A percentile compares a stretch with the other conserved stretches of the same genome.
phyloP scores from a whole-genome alignment of 345 rosid genomes.

The Erucastrum elatum region DNA sequence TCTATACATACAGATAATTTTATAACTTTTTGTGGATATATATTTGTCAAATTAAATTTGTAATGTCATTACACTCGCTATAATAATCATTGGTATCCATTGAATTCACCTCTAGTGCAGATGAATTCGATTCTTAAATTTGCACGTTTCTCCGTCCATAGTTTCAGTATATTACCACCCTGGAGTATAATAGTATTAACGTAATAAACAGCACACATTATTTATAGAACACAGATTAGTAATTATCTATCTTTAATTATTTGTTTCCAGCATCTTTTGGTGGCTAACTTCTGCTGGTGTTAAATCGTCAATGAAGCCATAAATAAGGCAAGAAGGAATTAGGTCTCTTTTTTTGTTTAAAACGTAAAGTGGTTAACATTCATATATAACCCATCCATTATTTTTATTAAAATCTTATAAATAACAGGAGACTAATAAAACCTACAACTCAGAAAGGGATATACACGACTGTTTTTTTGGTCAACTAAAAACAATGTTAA shows the following conservation, averaged over 20 bases:
- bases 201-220: not conserved
- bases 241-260: not conserved
- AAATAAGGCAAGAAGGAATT: not conserved
- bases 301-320: constrained; percentile 3
- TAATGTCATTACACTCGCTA: not conserved
- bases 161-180: constrained; percentile 5
- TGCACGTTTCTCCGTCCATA: not conserved
- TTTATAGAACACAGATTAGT: not conserved
- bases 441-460: constrained; percentile 20
- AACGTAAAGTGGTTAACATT: not conserved
- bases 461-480: constrained; percentile 6
- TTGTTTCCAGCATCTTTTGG: not conserved
- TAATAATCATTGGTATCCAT: not conserved
- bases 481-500: constrained; percentile 18
- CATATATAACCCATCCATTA: not conserved
- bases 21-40: not conserved
- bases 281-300: not conserved
- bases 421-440: constrained; percentile 13
- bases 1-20: not conserved
- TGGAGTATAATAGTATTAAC: not conserved
- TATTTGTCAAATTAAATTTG: not conserved
- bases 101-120: not conserved
- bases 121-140: not conserved
- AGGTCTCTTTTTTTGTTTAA: no score
- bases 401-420: not conserved